A percentile compares a stretch with the other conserved stretches of the same genome.
Evolutionary conservation across 179 eudicot species (phyloP).

Genomic region (Carnegiea gigantea): DNA sequence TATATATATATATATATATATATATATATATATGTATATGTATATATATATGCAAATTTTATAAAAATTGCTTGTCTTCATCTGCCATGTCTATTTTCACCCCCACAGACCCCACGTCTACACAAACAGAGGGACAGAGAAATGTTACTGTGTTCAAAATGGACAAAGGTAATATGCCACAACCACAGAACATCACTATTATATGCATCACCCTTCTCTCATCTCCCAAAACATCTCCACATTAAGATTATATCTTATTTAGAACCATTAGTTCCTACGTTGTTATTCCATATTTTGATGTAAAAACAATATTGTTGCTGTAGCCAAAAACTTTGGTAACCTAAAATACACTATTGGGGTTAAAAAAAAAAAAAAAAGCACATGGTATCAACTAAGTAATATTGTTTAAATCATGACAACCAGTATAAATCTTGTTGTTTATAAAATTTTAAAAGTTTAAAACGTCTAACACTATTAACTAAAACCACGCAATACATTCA

Average conservation of each 20-base stretch:
- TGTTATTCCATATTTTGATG: slow-evolving; percentile 4
- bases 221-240: slow-evolving; percentile 29
- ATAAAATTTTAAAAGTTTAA: too few relatives aligned
- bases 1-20: too few relatives aligned
- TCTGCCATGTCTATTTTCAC: slow-evolving; percentile 15
- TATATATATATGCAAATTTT: not conserved
- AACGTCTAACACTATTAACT: not conserved
- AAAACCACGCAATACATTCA: too few relatives aligned
- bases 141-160: slow-evolving; percentile 15
- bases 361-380: too few relatives aligned
- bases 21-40: too few relatives aligned
- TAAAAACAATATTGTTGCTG: not conserved
- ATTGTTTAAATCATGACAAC: too few relatives aligned
- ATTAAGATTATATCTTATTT: slow-evolving; percentile 20
- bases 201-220: slow-evolving; percentile 24
- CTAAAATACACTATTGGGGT: not conserved
- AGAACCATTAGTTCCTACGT: slow-evolving; percentile 7
- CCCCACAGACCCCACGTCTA: slow-evolving; percentile 3
- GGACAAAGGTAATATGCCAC: slow-evolving; percentile 25
- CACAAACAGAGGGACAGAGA: slow-evolving; percentile 8
- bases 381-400: too few relatives aligned
- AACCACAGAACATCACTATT: slow-evolving; percentile 23
- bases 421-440: too few relatives aligned
- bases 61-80: slow-evolving; percentile 29
- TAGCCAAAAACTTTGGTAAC: not conserved